Base-by-base conservation (phyloP, 305 asterid genomes). In the Rubia balearica region DNA sequence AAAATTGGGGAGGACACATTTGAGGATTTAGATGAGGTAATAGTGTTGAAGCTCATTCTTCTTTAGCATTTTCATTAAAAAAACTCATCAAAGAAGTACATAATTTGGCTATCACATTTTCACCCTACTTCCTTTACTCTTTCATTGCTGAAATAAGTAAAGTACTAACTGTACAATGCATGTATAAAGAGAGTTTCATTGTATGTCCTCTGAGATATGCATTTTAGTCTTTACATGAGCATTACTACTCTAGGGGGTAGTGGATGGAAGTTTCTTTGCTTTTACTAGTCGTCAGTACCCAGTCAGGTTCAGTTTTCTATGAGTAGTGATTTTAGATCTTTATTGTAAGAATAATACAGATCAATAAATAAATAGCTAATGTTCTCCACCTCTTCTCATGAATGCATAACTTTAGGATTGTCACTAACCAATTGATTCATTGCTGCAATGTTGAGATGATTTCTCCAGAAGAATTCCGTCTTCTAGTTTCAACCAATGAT, bases 11-110 rank as follows among this genome's bases (percentile, higher is more conserved):
- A 91, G 57, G 99, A 95, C 78, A 84, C 91, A 36, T 95, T 86
- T 81, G 99, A 91, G 77, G 99, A 95, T 87, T 92, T 95, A 71
- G 99, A 95, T 70, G 99, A 95, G 95, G 99, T 90, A 83, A 76
- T 71, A 40, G 17, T 41, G 74, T 73, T 1, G 36, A 33, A 33
- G 21, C 57, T 51, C 57, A 51, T 51, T 51, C 16, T 8, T 51
- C 12, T 16, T 17, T 49, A 16, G 57, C 57, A 17, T 51, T 51
- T 51, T 51, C 57, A 51, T 51, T 16, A 13, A 51, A 5, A 51
- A 51, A 51, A 51, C 9, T 17, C 9, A 17, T 51, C 7, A 51
- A 17, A 17, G 6, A 3, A 49, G 57, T 49, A 14, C 1, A 16
- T 49, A 49, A 5, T 14, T 51, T 51, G 22, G 21, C 57, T 21